These are phyloP conservation scores for Cicer pinnatifidum DNA, from an alignment of 306 rosid genomes.

Conservation along the genomic window DNA sequence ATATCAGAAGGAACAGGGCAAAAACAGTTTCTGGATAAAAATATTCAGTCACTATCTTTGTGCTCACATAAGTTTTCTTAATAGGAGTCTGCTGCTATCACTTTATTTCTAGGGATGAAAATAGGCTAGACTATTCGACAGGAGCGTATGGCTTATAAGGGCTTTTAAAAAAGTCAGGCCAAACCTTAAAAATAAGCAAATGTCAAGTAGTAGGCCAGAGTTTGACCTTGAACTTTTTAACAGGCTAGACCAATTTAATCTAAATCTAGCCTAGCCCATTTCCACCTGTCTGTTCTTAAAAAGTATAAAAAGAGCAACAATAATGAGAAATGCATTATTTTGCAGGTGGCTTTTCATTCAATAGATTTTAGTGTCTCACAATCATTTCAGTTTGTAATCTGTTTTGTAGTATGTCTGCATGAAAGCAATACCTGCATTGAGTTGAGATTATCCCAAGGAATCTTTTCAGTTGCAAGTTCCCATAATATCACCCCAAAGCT, in stretches of 20 bases:
- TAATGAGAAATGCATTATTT: conserved; percentile 5
- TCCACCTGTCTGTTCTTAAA: not conserved
- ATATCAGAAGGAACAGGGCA: conserved; percentile 15
- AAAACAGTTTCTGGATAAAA: not conserved
- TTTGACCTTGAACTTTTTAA: no score
- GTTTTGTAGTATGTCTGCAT: not conserved
- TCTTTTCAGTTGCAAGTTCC: conserved; percentile 97
- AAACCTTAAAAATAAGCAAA: no score
- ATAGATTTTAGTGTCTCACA: not conserved
- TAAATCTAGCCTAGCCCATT: no score
- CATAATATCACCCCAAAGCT: conserved; percentile 97
- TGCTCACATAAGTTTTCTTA: no score
- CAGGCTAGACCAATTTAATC: no score
- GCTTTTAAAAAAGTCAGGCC: no score
- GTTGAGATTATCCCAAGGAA: conserved; percentile 98
- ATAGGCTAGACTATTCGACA: no score
- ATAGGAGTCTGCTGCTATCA: not conserved
- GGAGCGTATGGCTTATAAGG: no score
- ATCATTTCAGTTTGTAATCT: conserved; percentile 15
- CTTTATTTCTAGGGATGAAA: not conserved
- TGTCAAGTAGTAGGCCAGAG: no score
- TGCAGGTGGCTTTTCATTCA: conserved; percentile 8
- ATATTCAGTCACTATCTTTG: not conserved
- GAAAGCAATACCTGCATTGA: conserved; percentile 90
- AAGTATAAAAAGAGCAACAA: conserved; percentile 12